A percentile compares a stretch with the other conserved stretches of the same genome.
Conservation (phyloP, 495 filamentous ascomycete genomes). For the Xylaria curta region DNA sequence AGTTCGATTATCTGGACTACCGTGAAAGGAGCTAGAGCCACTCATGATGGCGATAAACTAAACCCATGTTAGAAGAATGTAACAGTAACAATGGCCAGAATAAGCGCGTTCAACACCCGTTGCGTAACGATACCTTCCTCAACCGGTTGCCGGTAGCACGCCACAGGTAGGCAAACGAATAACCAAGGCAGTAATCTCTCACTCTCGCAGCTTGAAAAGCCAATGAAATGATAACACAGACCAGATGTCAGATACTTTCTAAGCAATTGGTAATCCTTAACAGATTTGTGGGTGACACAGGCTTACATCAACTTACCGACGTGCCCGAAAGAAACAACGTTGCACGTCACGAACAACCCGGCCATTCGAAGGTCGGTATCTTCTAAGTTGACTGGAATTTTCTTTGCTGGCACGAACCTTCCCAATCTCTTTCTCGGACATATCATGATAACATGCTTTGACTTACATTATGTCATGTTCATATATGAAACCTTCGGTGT, state of each 20-base stretch:
- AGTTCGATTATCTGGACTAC: not conserved
- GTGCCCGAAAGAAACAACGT: not conserved
- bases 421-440: too few relatives aligned
- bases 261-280: conserved; percentile 2
- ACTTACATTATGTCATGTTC: not conserved
- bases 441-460: not conserved
- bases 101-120: not conserved
- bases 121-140: not conserved
- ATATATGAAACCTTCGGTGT: not conserved
- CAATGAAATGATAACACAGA: not conserved
- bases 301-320: not conserved
- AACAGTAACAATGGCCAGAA: not conserved
- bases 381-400: not conserved
- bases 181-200: not conserved
- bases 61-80: not conserved
- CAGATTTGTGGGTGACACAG: not conserved
- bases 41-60: not conserved
- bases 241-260: not conserved
- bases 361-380: not conserved
- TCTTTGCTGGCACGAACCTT: not conserved
- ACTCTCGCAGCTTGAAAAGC: not conserved
- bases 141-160: not conserved
- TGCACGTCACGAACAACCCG: not conserved
- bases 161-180: not conserved
- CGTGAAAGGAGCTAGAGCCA: not conserved